Base-by-base conservation (phyloP, 2,329 filamentous ascomycete species). In the Ophiostoma perfectum region DNA sequence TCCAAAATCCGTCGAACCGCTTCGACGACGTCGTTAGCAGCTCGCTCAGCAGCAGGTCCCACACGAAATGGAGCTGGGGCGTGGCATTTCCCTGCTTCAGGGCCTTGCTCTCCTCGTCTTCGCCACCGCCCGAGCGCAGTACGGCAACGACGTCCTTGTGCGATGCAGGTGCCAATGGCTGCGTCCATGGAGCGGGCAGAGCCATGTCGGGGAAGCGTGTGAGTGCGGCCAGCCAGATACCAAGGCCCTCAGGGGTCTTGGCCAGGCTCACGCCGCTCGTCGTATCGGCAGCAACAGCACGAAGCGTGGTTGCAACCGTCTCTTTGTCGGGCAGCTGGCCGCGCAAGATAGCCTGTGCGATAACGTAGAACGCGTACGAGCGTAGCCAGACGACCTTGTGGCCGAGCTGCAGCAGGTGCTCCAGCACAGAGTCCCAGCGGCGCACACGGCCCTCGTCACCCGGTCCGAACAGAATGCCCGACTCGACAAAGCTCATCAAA, bases 311-410 rank as follows among this genome's bases (percentile, higher is more conserved):
- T 0, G 81, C 78, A 74, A 88, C 83, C 0, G 86, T 86, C 68
- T 86, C 84, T 68, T 83, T 80, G 73, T 84, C 78, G 49, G 80
- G 79, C 81, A 86, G 86, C 74, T 88, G 87, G 18, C 68, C 66
- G 12, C 69, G 71, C 44, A 84, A 83, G 49, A 95, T 77, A 14
- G 89, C 88, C 75, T 92, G 87, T 62, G 90, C 89, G 39, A 97
- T 82, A 64, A 95, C 86, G 83, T 89, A 92, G 44, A 91, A 92
- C 74, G 92, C 97, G 76, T 96, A 91, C 74, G 94, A 89, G 70
- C 92, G 86, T 72, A 98, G 83, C 94, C 93, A 97, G 44, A 91
- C 86, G 78, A 96, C 96, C 78, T 91, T 91, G 73, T 87, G 85
- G 55, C 90, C 88, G 70, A 97, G 83, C 71, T 88, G 85, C 73